A percentile compares a stretch with the other conserved stretches of the same genome.
Evolutionary conservation across 805 yeast species (phyloP).

Genomic region (Jamesozyma jinghongensis): DNA sequence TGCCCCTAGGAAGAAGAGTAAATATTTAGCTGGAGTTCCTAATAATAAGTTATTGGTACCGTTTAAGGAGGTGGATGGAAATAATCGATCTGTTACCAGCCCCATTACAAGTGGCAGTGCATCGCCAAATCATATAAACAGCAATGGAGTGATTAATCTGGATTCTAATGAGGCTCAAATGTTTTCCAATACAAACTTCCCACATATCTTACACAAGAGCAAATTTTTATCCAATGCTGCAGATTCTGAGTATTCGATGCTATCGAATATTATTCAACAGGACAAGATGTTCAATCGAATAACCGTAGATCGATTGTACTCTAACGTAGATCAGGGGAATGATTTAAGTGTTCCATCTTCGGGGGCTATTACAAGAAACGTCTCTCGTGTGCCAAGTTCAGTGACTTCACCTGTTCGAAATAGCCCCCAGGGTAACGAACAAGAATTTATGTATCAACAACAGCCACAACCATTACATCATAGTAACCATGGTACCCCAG

Average conservation of each 20-base stretch:
- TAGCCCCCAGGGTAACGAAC: constrained; percentile 2
- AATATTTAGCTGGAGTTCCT: constrained; percentile 62
- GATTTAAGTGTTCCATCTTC: neutral
- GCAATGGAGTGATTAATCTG: no score
- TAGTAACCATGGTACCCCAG: neutral
- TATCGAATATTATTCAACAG: constrained; percentile 52
- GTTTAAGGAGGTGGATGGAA: no score
- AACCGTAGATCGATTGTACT: constrained; percentile 19
- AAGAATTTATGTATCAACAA: neutral
- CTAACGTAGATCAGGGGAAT: constrained; percentile 1
- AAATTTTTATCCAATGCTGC: constrained; percentile 67
- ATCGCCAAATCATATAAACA: neutral
- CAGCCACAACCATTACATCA: neutral
- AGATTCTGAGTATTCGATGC: constrained; percentile 59
- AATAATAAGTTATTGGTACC: constrained; percentile 19
- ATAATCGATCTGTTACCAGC: neutral
- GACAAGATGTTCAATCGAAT: constrained; percentile 22
- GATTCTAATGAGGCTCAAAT: no score
- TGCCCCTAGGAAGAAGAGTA: constrained; percentile 81
- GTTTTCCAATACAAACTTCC: no score
- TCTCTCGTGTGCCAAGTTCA: neutral
- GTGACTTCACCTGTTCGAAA: neutral
- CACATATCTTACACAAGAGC: no score
- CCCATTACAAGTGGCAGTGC: neutral
- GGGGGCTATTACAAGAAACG: neutral